Percentiles rank a stretch among this genome's conserved stretches.
Conservation (phyloP, 2,329 filamentous ascomycete species). For the Torrubiellomyces zombiae region DNA sequence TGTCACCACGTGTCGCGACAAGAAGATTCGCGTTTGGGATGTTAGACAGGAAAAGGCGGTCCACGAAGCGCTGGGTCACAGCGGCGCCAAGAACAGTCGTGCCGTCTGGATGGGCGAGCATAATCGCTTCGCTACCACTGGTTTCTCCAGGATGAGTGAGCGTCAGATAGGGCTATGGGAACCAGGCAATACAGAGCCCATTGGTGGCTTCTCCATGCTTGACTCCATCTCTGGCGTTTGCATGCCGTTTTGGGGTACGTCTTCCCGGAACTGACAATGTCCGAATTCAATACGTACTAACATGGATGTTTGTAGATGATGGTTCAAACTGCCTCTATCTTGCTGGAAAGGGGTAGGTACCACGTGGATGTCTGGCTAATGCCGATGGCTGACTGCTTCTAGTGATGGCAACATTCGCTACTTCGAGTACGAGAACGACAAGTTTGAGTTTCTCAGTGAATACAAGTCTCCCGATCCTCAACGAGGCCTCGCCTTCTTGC, state of each 20-base stretch:
- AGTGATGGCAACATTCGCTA: conserved; percentile 98
- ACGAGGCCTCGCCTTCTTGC: conserved; percentile 83
- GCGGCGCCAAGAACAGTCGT: conserved; percentile 92
- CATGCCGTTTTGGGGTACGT: conserved; percentile 92
- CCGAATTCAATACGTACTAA: conserved; percentile 8
- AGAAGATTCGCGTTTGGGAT: conserved; percentile 97
- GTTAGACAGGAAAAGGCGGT: conserved; percentile 79
- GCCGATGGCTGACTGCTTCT: conserved; percentile 5
- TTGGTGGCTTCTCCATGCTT: conserved; percentile 77
- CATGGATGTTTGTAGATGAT: conserved; percentile 51
- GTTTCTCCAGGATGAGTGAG: conserved; percentile 97
- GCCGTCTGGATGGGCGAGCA: conserved; percentile 95
- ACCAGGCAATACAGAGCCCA: conserved; percentile 66
- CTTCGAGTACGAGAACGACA: conserved; percentile 96
- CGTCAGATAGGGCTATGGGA: conserved; percentile 94
- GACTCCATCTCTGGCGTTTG: conserved; percentile 95
- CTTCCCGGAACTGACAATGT: not conserved
- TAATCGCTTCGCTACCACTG: conserved; percentile 87
- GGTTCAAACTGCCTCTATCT: conserved; percentile 90
- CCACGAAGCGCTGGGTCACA: conserved; percentile 71
- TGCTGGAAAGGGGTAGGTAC: conserved; percentile 83
- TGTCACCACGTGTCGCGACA: conserved; percentile 89
- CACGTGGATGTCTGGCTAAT: not conserved
- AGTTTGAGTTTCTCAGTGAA: conserved; percentile 92
- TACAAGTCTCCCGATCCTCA: conserved; percentile 96